A percentile compares a stretch with the other conserved stretches of the same genome.
These are phyloP conservation scores for Amphicarpaea edgeworthii DNA, from an alignment of 306 rosid genomes.

Conservation along the genomic window DNA sequence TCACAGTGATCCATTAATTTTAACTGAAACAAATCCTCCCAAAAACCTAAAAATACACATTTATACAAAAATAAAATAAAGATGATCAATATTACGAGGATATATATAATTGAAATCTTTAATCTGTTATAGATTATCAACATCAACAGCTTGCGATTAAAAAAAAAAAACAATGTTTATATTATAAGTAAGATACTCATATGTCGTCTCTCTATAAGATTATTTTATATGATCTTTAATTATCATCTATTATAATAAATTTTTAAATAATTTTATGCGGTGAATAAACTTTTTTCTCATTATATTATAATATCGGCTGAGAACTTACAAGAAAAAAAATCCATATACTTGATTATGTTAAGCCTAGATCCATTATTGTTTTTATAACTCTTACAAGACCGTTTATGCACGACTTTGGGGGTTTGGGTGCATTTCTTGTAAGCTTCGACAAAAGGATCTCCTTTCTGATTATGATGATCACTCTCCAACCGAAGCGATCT, in stretches of 20 bases:
- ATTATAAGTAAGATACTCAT: too few relatives aligned
- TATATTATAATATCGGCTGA: constrained; percentile 23
- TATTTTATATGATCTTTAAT: too few relatives aligned
- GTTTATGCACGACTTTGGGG: constrained; percentile 8
- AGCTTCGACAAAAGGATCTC: constrained; percentile 61
- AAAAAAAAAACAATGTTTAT: too few relatives aligned
- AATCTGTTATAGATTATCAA: too few relatives aligned
- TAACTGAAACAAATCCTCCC: background rate
- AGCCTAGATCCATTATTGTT: constrained; percentile 14
- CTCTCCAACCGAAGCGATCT: constrained; percentile 4
- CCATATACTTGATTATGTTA: constrained; percentile 30
- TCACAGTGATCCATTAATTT: background rate
- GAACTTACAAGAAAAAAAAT: constrained; percentile 44
- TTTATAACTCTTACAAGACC: background rate
- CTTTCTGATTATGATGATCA: constrained; percentile 39
- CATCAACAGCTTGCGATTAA: too few relatives aligned
- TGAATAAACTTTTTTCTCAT: too few relatives aligned
- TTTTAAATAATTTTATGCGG: too few relatives aligned
- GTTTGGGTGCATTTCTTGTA: constrained; percentile 51
- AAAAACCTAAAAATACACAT: background rate
- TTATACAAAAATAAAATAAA: too few relatives aligned
- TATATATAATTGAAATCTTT: too few relatives aligned
- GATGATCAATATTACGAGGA: too few relatives aligned
- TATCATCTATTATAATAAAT: too few relatives aligned
- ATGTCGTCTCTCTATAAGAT: too few relatives aligned